phyloP scores from a whole-genome alignment of 176 grass and related monocot genomes.

The Areca catechu region DNA sequence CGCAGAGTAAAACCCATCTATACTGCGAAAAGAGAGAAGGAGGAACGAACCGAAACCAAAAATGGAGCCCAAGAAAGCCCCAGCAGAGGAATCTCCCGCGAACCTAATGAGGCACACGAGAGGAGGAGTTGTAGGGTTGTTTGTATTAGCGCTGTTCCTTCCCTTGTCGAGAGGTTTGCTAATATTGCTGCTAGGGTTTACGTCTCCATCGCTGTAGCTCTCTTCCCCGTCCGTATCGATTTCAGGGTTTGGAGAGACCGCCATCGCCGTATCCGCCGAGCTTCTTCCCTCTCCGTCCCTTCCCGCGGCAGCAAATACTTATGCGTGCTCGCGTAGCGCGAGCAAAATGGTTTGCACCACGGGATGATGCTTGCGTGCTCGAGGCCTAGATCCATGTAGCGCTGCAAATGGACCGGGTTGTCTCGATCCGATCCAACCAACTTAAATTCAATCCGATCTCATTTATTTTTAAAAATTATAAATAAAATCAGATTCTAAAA shows the following conservation, averaged over 20 bases:
- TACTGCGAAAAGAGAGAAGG: not conserved
- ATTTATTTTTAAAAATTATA: no score
- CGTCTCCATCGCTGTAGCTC: not conserved
- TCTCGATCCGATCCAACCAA: no score
- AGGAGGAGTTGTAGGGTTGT: not conserved
- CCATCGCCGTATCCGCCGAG: constrained; percentile 17
- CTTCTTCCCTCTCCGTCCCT: not conserved
- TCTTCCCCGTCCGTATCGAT: constrained; percentile 40
- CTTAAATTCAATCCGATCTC: no score
- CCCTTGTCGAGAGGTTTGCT: no score
- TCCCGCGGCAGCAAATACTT: not conserved
- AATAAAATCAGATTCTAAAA: no score
- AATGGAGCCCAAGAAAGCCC: constrained; percentile 11
- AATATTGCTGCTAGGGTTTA: not conserved
- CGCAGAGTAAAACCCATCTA: no score
- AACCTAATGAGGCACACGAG: constrained; percentile 1
- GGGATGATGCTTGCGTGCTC: no score
- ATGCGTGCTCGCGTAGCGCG: no score
- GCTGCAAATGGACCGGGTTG: no score
- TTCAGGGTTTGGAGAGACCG: constrained; percentile 40
- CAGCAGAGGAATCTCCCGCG: constrained; percentile 10
- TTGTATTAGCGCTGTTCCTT: not conserved
- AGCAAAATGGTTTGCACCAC: no score
- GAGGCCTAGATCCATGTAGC: no score
- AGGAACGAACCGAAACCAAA: constrained; percentile 9